These are phyloP conservation scores for Chamaecrista fasciculata DNA, from an alignment of 306 rosid genomes.

Conservation along the genomic window DNA sequence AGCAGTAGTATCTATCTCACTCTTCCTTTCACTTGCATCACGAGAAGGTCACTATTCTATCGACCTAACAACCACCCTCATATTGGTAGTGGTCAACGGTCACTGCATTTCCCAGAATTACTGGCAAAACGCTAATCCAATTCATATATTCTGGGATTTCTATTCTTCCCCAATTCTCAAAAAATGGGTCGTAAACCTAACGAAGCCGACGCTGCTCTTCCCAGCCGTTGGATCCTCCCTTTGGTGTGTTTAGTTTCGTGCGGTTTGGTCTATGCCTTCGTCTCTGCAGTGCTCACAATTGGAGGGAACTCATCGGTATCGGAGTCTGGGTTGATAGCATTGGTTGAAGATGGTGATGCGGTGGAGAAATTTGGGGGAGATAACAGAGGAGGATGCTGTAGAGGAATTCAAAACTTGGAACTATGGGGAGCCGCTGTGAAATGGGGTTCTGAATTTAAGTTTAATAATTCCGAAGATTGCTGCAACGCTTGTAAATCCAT, in stretches of 20 bases:
- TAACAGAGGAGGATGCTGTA: conserved; percentile 53
- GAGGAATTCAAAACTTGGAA: conserved; percentile 77
- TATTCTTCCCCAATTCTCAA: conserved; percentile 27
- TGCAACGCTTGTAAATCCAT: conserved; percentile 84
- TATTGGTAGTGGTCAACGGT: conserved; percentile 27
- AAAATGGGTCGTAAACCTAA: conserved; percentile 75
- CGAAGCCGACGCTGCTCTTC: conserved; percentile 42
- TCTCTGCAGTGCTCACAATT: conserved; percentile 48
- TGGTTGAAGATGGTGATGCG: conserved; percentile 29
- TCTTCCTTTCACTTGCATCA: not conserved
- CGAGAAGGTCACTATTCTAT: not conserved
- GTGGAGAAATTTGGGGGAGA: conserved; percentile 26
- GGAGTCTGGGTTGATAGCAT: conserved; percentile 7
- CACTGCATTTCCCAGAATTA: conserved; percentile 7
- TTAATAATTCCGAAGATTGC: conserved; percentile 62
- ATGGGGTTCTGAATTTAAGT: conserved; percentile 91
- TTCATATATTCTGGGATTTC: conserved; percentile 30
- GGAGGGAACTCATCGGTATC: conserved; percentile 24
- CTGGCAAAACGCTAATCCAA: conserved; percentile 20
- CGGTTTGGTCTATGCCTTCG: conserved; percentile 52
- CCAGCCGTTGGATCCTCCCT: conserved; percentile 41
- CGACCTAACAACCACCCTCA: not conserved
- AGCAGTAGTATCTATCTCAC: not conserved
- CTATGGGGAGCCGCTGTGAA: conserved; percentile 92
- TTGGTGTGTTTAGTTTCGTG: conserved; percentile 51